phyloP scores from a whole-genome alignment of 352 stramenopile genomes.

The Globisporangium mamillatum region DNA sequence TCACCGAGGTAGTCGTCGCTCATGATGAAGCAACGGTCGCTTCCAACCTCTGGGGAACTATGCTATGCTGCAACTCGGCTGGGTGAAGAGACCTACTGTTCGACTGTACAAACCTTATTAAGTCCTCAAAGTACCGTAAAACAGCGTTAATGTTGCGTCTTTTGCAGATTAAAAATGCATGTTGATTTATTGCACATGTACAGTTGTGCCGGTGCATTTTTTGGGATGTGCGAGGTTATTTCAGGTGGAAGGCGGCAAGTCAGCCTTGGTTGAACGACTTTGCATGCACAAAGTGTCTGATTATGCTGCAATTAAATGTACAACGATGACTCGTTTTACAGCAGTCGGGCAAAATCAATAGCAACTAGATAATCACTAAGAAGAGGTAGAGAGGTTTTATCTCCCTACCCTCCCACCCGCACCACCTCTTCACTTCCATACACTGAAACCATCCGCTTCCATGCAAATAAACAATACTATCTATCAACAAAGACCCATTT shows the following conservation, averaged over 20 bases:
- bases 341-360: neutral
- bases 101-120: too few relatives aligned
- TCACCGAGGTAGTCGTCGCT: slow-evolving; percentile 15
- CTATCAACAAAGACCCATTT: neutral
- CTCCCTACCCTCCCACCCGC: neutral
- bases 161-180: neutral
- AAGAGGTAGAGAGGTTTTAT: neutral
- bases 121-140: too few relatives aligned
- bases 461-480: neutral
- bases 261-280: neutral
- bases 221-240: neutral
- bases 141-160: too few relatives aligned
- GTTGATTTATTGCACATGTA: neutral
- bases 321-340: neutral
- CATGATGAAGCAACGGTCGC: neutral
- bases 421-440: neutral
- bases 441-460: neutral
- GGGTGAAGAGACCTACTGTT: too few relatives aligned
- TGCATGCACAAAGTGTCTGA: neutral
- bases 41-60: too few relatives aligned
- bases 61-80: too few relatives aligned
- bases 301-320: neutral
- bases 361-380: neutral
- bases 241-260: neutral
- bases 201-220: neutral